Percentiles rank a stretch among this genome's conserved stretches.
These are phyloP conservation scores for Lentinula guzmanii DNA, from an alignment of 768 basidiomycete genomes.

Conservation along the genomic window DNA sequence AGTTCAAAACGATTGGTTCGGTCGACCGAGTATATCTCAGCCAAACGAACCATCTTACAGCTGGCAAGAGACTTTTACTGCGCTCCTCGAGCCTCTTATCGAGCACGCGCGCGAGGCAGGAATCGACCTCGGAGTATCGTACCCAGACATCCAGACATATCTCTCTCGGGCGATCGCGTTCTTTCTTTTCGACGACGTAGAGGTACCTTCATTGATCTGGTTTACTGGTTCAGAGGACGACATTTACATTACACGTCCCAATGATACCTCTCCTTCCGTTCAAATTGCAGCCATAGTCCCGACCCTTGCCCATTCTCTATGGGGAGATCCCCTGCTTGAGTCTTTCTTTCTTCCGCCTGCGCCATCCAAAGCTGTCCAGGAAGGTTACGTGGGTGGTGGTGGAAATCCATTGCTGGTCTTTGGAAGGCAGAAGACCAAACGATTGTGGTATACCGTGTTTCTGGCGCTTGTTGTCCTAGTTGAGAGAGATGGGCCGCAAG, in stretches of 20 bases:
- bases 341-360: conserved; percentile 45
- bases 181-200: conserved; percentile 74
- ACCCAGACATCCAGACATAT: conserved; percentile 37
- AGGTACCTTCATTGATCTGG: conserved; percentile 63
- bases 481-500: conserved; percentile 21
- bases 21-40: conserved; percentile 31
- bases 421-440: conserved; percentile 65
- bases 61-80: conserved; percentile 74
- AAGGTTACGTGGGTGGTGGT: conserved; percentile 53
- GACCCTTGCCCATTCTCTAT: conserved; percentile 49
- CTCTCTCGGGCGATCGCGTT: conserved; percentile 69
- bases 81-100: conserved; percentile 52
- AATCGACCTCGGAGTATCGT: conserved; percentile 21
- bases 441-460: conserved; percentile 72
- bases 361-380: conserved; percentile 38
- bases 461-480: conserved; percentile 49
- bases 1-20: conserved; percentile 77
- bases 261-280: conserved; percentile 16
- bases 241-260: conserved; percentile 41
- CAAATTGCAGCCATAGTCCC: conserved; percentile 43
- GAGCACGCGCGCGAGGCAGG: conserved; percentile 25
- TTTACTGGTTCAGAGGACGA: conserved; percentile 56
- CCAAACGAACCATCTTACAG: conserved; percentile 44
- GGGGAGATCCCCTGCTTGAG: conserved; percentile 76
- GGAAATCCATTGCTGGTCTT: conserved; percentile 49